These are phyloP conservation scores for Oleoguttula mirabilis DNA, from an alignment of 495 filamentous ascomycete genomes.

Conservation along the genomic window DNA sequence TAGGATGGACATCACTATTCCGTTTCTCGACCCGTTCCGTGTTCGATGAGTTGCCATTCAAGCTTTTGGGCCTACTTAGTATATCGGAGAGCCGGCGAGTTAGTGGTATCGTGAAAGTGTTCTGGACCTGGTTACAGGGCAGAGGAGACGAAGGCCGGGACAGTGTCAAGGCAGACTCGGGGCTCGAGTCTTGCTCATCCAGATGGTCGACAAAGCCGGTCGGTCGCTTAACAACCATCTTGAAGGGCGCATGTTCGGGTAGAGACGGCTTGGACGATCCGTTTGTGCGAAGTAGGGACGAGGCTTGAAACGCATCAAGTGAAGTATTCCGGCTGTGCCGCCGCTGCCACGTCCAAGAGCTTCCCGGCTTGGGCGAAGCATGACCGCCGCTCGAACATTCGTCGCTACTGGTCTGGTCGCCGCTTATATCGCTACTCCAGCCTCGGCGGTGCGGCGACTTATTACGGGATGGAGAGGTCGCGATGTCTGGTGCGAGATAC, in stretches of 20 bases:
- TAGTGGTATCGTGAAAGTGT: no score
- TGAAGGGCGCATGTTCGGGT: constrained; percentile 6
- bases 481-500: neutral
- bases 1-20: neutral
- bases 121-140: no score
- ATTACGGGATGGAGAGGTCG: neutral
- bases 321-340: constrained; percentile 8
- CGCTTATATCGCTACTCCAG: constrained; percentile 18
- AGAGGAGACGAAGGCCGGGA: constrained; percentile 6
- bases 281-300: neutral
- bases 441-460: constrained; percentile 5
- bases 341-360: constrained; percentile 2
- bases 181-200: constrained; percentile 5
- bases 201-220: constrained; percentile 3
- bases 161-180: constrained; percentile 1
- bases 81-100: no score
- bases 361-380: constrained; percentile 1
- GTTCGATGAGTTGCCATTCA: no score
- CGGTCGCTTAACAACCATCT: constrained; percentile 11
- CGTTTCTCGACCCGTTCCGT: neutral
- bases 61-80: no score
- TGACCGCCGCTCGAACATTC: constrained; percentile 10
- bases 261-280: neutral
- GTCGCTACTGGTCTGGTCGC: constrained; percentile 18
- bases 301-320: constrained; percentile 4